Evolutionary conservation across 106 monocot species (phyloP), one percentile per base, ranked within the genome.

Genomic region (Triglochin maritima): DNA sequence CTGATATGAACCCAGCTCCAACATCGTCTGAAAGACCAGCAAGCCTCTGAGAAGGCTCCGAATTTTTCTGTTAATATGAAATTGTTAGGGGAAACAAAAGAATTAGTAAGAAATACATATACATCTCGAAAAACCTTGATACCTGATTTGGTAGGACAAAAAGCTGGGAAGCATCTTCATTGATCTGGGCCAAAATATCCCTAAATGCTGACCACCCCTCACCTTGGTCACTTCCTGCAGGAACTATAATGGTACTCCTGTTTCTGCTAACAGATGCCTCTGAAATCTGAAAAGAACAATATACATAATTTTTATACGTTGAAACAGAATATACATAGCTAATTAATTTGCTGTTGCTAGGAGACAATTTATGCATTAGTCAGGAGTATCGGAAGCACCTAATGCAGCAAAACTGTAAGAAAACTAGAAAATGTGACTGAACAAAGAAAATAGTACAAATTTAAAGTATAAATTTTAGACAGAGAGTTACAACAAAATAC

Each of bases 11-110:
- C 60, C 95, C 95, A 66, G 87, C 95, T 44, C 95, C 90, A 10
- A 96, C 95, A 70, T 96, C 95, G 79, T 96, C 95, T 59, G 95
- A 96, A 61, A 90, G 87, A 55, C 95, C 90, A 46, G 82, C 75
- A 47, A 90, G 81, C 15, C 56, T 81, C 48, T 90, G 85, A 5
- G 85, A 63, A 51, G 76, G 70, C 54, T 90, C 95, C 46, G 87
- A 42, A 9, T 71, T 72, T 64, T 89, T 86, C 77, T 85, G 79
- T 50, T 60, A 50, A n/a, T 14, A 16, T 14, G n/a, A 59, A 59
- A 15, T 14, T 11, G 58, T 11, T 45, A 16, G n/a, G 46, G 44
- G n/a, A 56, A 17, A 47, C 45, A 15, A 45, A 5, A 57, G 8
- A 45, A 47, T 56, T 14, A 46, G 10, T 55, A 7, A 55, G 46